Percentiles rank a stretch among this genome's conserved stretches.
Conservation (phyloP, 768 basidiomycete species). For the Suillus tomentosus region DNA sequence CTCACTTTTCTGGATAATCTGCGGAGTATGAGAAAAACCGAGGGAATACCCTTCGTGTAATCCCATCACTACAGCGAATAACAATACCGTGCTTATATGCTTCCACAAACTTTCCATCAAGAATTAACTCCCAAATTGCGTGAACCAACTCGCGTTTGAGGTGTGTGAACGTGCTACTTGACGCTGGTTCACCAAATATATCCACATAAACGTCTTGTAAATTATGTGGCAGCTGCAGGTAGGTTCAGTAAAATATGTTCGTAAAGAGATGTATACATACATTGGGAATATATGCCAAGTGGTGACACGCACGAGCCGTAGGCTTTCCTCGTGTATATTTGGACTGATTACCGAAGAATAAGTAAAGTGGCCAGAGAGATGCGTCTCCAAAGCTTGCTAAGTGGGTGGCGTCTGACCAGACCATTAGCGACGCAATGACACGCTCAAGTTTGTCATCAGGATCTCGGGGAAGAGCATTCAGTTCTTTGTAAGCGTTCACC, state of each 20-base stretch:
- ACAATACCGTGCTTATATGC: no score
- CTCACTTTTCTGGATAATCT: no score
- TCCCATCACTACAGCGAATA: no score
- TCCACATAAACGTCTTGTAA: no score
- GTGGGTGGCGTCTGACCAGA: not conserved
- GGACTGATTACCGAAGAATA: not conserved
- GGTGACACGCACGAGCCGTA: not conserved
- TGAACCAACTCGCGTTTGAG: conserved; percentile 24
- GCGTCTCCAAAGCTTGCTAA: not conserved
- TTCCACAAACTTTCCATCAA: conserved; percentile 26
- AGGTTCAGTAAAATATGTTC: not conserved
- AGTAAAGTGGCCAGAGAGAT: not conserved
- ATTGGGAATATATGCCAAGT: not conserved
- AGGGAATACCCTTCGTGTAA: no score
- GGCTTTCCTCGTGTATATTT: not conserved
- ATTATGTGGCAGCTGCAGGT: no score
- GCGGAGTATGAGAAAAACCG: no score
- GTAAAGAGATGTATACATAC: conserved; percentile 7
- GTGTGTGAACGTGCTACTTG: conserved; percentile 12
- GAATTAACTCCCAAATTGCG: conserved; percentile 18
- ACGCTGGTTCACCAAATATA: conserved; percentile 6
- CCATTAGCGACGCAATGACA: not conserved
- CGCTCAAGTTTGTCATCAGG: not conserved
- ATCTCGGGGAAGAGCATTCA: not conserved
- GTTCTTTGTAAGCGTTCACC: no score